Evolutionary conservation across 352 stramenopile species (phyloP).

Genomic region (Pythium periplocum): DNA sequence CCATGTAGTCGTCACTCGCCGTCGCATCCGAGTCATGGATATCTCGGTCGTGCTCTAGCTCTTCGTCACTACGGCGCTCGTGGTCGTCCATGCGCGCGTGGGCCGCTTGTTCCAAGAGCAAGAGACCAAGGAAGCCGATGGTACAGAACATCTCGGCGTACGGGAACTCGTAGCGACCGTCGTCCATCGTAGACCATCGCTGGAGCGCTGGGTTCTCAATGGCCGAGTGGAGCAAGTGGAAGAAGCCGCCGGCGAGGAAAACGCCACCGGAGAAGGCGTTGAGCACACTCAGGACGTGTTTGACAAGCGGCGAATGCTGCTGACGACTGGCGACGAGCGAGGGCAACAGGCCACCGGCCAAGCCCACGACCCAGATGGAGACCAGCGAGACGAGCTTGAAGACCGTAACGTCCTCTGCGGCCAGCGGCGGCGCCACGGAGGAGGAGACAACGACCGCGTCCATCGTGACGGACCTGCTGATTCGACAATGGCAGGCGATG

Average conservation of each 20-base stretch:
- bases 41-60: slow-evolving; percentile 22
- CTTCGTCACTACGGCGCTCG: slow-evolving; percentile 28
- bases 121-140: slow-evolving; percentile 55
- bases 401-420: slow-evolving; percentile 52
- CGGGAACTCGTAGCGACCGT: slow-evolving; percentile 58
- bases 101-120: slow-evolving; percentile 63
- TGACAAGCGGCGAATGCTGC: slow-evolving; percentile 26
- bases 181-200: slow-evolving; percentile 59
- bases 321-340: slow-evolving; percentile 34
- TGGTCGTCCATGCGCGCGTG: slow-evolving; percentile 31
- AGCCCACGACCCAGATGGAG: slow-evolving; percentile 66
- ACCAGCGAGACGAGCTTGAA: slow-evolving; percentile 79
- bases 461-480: slow-evolving; percentile 1
- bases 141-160: slow-evolving; percentile 82
- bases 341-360: slow-evolving; percentile 50
- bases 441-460: neutral
- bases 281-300: slow-evolving; percentile 35
- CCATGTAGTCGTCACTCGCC: slow-evolving; percentile 29
- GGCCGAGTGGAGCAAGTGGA: slow-evolving; percentile 66
- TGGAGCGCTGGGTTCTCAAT: slow-evolving; percentile 64
- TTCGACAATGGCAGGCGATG: neutral
- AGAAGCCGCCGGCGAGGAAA: slow-evolving; percentile 73
- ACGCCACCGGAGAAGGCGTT: slow-evolving; percentile 73
- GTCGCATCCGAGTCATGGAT: slow-evolving; percentile 24
- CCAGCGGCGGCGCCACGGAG: slow-evolving; percentile 13